Base-by-base conservation (phyloP, 441 rosid genomes). In the Euphorbia celastroides region DNA sequence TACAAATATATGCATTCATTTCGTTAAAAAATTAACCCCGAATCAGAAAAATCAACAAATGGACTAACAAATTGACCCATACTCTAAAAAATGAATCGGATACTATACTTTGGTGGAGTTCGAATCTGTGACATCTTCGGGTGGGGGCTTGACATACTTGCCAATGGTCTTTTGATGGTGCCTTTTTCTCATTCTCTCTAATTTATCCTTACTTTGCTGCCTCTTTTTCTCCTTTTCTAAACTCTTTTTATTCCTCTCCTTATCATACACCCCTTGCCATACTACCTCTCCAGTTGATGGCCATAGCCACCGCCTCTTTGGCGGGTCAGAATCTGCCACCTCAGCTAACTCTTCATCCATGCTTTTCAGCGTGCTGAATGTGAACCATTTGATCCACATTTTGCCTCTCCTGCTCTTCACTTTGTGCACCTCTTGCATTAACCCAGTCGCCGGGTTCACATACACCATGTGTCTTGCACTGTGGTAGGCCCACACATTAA, bases 401-500 rank as follows among this genome's bases (percentile, higher is more conserved):
- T 77, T 50, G 27, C 98, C 94, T 70, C 79, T 80, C 66, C 98
- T 70, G 69, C 72, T 72, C 68, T 68, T 83, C 58, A 89, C 71
- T 41, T 74, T 79, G 82, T 92, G 99, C 56, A 89, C 88, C 75
- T 88, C 98, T 65, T 86, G 82, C 94, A 88, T 87, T 60, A 67
- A 17, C 57, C 99, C 96, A 0, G 81, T 92, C 68, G 71, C 80
- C 0, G 92, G 92, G 73, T 88, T 79, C 79, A 94, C 74, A 67
- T 87, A 94, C 13, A 94, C 85, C 72, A 94, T 88, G 56, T 82
- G 81, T 60, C 96, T 80, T 5, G 86, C 90, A 44, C 98, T 90
- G 79, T 92, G 99, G 82, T 88, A 94, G 5, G 97, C 97, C 98
- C 99, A 92, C 54, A 94, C 93, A 64, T 92, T 94, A 64, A 94